Percentiles rank a stretch among this genome's conserved stretches.
Evolutionary conservation across 2,329 filamentous ascomycete species (phyloP).

Genomic region (Alternaria ethzedia): DNA sequence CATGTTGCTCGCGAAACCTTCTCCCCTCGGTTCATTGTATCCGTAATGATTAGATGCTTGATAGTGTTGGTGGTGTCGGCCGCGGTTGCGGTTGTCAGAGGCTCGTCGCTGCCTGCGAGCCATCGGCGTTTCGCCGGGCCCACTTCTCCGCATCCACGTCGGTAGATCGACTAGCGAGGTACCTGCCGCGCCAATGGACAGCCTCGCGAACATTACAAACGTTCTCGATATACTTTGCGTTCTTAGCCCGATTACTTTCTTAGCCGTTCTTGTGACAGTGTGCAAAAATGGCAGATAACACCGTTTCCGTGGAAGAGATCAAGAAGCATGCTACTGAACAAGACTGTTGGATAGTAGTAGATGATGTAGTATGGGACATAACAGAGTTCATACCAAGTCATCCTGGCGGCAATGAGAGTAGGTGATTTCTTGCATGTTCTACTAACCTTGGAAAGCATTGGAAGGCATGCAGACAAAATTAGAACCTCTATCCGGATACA

Average conservation of each 20-base stretch:
- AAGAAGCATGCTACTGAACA: constrained; percentile 6
- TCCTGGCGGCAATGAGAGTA: constrained; percentile 58
- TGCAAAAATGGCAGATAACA: too few relatives aligned
- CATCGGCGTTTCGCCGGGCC: constrained; percentile 12
- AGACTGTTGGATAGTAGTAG: constrained; percentile 68
- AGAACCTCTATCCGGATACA: too few relatives aligned
- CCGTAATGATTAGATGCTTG: neutral
- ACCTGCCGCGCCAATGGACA: constrained; percentile 1
- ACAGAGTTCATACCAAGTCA: constrained; percentile 66
- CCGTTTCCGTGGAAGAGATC: neutral
- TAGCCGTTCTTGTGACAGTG: too few relatives aligned
- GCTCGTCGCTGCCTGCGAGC: neutral
- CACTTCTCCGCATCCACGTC: constrained; percentile 8
- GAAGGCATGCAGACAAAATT: too few relatives aligned
- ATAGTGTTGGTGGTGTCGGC: neutral
- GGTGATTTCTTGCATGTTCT: neutral
- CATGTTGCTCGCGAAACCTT: neutral
- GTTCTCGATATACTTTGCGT: too few relatives aligned
- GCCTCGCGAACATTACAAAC: neutral
- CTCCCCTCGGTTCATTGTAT: neutral
- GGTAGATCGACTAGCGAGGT: constrained; percentile 3
- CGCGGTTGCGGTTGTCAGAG: neutral
- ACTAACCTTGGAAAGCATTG: too few relatives aligned
- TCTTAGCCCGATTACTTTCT: too few relatives aligned
- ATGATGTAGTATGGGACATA: constrained; percentile 69